A percentile compares a stretch with the other conserved stretches of the same genome.
phyloP scores from a whole-genome alignment of 495 filamentous ascomycete species.

The Penicillium cinerascens region DNA sequence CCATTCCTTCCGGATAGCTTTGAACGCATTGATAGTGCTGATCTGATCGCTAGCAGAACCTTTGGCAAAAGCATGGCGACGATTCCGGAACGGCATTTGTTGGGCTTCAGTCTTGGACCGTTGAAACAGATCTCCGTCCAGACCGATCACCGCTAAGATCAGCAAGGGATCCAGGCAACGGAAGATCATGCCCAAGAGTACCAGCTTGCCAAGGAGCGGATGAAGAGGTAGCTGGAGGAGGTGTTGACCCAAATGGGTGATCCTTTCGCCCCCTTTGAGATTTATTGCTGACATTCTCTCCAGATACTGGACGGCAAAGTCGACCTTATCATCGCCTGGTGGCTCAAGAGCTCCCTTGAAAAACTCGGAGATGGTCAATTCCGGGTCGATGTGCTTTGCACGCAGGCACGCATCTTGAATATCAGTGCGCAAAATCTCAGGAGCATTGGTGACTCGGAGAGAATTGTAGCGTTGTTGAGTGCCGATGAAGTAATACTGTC shows the following conservation, averaged over 20 bases:
- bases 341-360: constrained; percentile 52
- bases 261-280: constrained; percentile 43
- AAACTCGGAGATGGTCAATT: constrained; percentile 37
- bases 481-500: constrained; percentile 57
- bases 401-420: constrained; percentile 16
- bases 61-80: constrained; percentile 37
- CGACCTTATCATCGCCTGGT: constrained; percentile 40
- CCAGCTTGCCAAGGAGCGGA: constrained; percentile 54
- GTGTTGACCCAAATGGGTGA: constrained; percentile 52
- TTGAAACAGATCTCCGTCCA: constrained; percentile 43
- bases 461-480: constrained; percentile 46
- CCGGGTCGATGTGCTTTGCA: constrained; percentile 6
- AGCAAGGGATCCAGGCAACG: constrained; percentile 59
- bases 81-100: constrained; percentile 25
- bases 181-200: constrained; percentile 57
- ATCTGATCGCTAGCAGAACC: constrained; percentile 52
- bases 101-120: constrained; percentile 21
- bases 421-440: constrained; percentile 30
- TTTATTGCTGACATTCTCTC: constrained; percentile 45
- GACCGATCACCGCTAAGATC: constrained; percentile 44
- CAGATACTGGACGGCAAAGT: constrained; percentile 44
- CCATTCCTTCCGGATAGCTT: constrained; percentile 35
- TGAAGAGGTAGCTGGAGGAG: constrained; percentile 47
- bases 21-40: constrained; percentile 48
- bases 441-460: constrained; percentile 42